Base-by-base conservation (phyloP, 2,329 filamentous ascomycete genomes). In the Paracamarosporium sp. region DNA sequence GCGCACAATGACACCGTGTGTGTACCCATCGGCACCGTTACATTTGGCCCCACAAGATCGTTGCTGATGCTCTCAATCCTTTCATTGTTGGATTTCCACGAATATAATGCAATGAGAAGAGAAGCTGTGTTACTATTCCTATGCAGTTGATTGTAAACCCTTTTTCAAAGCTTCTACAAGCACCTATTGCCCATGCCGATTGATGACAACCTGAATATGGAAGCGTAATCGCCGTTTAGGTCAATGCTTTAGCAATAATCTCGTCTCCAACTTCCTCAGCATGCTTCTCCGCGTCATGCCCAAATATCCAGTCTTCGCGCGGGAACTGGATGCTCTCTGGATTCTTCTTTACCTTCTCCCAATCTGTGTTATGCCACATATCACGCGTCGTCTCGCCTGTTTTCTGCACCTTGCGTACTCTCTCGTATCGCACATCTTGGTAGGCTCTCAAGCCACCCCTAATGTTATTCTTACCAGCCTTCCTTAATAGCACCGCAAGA, bases 291-390 rank as follows among this genome's bases (percentile, higher is more conserved):
- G 71, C 65, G 63, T 74, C 72, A 60, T 68, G 68, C 11, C 40
- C 38, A 36, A 72, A 73, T n/a, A 74, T 67, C 72, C 72, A 74
- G 25, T 72, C 70, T 50, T 73, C 71, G 4, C 70, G 58, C 8
- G 71, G 72, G 6, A 73, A 67, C 56, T 70, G 64, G 5, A 74
- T 72, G 24, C 56, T 57, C 20, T 68, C 64, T 0, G 72, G 72
- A 33, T 74, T 63, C 50, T 59, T 55, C 64, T 71, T 73, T 1
- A 73, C 71, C 60, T 72, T 67, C 25, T 70, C 68, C 71, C 72
- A 75, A 35, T 75, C 68, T 2, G 71, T 72, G 30, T 74, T 72
- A 35, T 75, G 72, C 70, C 69, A 74, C 68, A 69, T 69, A 56
- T 75, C 71, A 4, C 72, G 61, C 40, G 70, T 74, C 20, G 67